Evolutionary conservation across 257 asterid genomes (phyloP).

Genomic region (Vinca minor): DNA sequence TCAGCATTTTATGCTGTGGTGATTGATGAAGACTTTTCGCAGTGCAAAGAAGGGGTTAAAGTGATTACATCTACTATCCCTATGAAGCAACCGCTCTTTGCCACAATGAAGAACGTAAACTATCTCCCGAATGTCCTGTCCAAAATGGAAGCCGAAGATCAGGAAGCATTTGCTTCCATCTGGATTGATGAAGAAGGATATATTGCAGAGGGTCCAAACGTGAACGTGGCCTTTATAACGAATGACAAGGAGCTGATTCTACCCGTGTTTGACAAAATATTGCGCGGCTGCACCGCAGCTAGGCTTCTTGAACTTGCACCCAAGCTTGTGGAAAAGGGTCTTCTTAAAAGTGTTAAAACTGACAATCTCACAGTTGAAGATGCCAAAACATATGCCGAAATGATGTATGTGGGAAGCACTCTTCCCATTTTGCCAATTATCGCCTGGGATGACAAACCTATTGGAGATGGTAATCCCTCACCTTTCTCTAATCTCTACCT

Average conservation of each 20-base stretch:
- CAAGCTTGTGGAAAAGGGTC: constrained; percentile 53
- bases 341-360: constrained; percentile 42
- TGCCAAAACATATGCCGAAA: constrained; percentile 52
- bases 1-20: constrained; percentile 85
- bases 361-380: constrained; percentile 40
- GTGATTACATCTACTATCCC: constrained; percentile 66
- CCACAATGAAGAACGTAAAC: constrained; percentile 78
- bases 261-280: constrained; percentile 61
- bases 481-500: constrained; percentile 6
- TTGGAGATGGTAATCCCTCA: constrained; percentile 60
- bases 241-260: constrained; percentile 54
- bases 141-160: constrained; percentile 81
- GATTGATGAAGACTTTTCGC: constrained; percentile 51
- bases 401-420: constrained; percentile 96
- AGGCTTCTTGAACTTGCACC: constrained; percentile 77
- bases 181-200: constrained; percentile 78
- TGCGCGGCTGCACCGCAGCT: constrained; percentile 76
- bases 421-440: constrained; percentile 69
- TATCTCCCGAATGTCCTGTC: constrained; percentile 84
- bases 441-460: constrained; percentile 65
- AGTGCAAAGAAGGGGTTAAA: constrained; percentile 64
- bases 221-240: constrained; percentile 70
- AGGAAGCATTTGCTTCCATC: constrained; percentile 54
- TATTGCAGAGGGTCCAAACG: constrained; percentile 90
- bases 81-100: constrained; percentile 72